Base-by-base conservation (phyloP, 352 stramenopile genomes). In the Phytophthora pseudosyringae region DNA sequence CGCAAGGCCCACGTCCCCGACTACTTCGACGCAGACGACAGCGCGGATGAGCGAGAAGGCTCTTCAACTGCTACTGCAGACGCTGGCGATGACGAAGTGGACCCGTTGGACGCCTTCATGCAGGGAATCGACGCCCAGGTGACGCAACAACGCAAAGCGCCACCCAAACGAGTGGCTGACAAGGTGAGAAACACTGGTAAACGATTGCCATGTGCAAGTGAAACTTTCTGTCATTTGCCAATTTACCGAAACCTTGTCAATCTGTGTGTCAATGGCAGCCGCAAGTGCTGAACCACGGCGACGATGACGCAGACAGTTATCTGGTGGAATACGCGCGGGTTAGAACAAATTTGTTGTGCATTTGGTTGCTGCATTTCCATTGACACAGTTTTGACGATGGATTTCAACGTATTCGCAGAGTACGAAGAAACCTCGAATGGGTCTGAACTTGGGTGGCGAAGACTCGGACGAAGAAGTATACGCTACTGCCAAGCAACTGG, bases 41-140 rank as follows among this genome's bases (percentile, higher is more conserved):
- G 85, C 35, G 77, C 70, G 29, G 75, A 81, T 6, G 46, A 59
- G 13, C 28, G 35, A 38, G 26, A 35, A 12, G 26, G 15, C 29
- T 7, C 32, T 32, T 38, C 41, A 5, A 8, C 29, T 59, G n/a
- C 45, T 13, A 12, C 31, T 36, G 32, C 1, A 15, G 36, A 47
- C 4, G 45, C 9, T 5, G 48, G 56, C 10, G 78, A 76, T 8
- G 75, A 84, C 15, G 86, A 95, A 35, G 80, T 94, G 52, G 88
- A 95, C 61, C 88, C 88, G 26, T 66, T 95, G 36, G 88, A 95
- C 53, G 88, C 88, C 3, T 95, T 94, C 55, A 95, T 95, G 88
- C 64, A 76, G 9, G 86, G 76, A n/a, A 94, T 95, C 31, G 79
- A 88, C 39, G 77, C 69, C 38, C 83, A 95, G 67, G 88, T 94